These are phyloP conservation scores for Fagopyrum tataricum DNA, from an alignment of 148 eudicot species.

Conservation along the genomic window DNA sequence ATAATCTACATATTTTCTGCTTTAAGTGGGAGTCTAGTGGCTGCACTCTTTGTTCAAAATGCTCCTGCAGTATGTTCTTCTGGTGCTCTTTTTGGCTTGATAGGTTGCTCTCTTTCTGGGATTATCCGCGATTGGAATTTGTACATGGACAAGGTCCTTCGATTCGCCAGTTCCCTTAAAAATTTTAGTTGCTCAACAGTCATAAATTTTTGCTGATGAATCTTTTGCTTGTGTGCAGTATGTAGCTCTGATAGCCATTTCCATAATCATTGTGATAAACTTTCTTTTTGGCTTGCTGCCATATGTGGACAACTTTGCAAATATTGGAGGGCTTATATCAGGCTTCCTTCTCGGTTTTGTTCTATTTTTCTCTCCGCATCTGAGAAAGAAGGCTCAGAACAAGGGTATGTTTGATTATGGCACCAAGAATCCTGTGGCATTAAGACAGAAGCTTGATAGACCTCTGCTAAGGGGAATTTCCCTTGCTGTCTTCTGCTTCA, in stretches of 20 bases:
- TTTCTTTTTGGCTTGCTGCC: conserved; percentile 57
- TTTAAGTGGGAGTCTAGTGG: conserved; percentile 43
- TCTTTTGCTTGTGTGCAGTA: conserved; percentile 33
- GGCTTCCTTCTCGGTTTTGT: conserved; percentile 67
- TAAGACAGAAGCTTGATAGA: conserved; percentile 49
- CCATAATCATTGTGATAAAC: conserved; percentile 30
- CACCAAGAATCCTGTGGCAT: conserved; percentile 32
- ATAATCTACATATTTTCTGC: conserved; percentile 62
- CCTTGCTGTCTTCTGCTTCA: conserved; percentile 42
- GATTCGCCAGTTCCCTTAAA: background rate
- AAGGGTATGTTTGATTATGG: conserved; percentile 69
- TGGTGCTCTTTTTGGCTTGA: conserved; percentile 73
- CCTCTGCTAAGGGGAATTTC: conserved; percentile 47
- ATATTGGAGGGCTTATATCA: conserved; percentile 21
- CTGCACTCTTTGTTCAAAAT: conserved; percentile 55
- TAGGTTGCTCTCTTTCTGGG: conserved; percentile 65
- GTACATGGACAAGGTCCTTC: conserved; percentile 52
- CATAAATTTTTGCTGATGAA: background rate
- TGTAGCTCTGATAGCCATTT: conserved; percentile 35
- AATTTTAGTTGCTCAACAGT: background rate
- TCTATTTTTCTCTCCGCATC: conserved; percentile 53
- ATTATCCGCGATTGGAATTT: conserved; percentile 63
- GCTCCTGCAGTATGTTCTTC: conserved; percentile 60
- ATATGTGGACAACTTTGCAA: conserved; percentile 57
- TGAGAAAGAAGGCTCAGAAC: conserved; percentile 32